A percentile compares a stretch with the other conserved stretches of the same genome.
Conservation (phyloP, 441 rosid species). For the Brassica hybrid region DNA sequence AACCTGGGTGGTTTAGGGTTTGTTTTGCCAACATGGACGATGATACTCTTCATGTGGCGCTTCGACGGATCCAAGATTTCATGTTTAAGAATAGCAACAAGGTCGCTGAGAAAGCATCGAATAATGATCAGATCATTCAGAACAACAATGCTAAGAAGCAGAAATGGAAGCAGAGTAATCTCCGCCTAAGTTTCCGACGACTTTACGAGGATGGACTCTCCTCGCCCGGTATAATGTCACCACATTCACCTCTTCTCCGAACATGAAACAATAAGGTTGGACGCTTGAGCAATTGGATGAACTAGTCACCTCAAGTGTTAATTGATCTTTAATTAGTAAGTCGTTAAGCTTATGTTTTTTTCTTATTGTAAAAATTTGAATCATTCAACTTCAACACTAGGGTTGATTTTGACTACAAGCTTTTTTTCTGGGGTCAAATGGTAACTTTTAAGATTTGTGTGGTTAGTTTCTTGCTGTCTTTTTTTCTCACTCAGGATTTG, state of each 20-base stretch:
- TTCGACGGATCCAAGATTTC: conserved; percentile 50
- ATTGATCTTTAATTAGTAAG: conserved; percentile 5
- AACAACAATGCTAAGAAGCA: conserved; percentile 36
- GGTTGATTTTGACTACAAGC: conserved; percentile 35
- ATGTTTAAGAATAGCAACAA: conserved; percentile 35
- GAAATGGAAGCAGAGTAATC: conserved; percentile 45
- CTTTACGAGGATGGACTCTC: conserved; percentile 52
- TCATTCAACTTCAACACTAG: conserved; percentile 17
- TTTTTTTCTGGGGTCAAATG: conserved; percentile 32
- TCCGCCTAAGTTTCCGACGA: conserved; percentile 49
- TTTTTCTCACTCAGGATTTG: conserved; percentile 25
- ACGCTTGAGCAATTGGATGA: conserved; percentile 10
- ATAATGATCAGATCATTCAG: conserved; percentile 9
- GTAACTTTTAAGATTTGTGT: conserved; percentile 30
- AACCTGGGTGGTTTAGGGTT: conserved; percentile 73
- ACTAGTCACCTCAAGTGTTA: conserved; percentile 7
- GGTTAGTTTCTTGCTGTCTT: neutral
- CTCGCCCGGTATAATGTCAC: conserved; percentile 48
- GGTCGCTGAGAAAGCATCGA: conserved; percentile 1
- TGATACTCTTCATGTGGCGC: conserved; percentile 52
- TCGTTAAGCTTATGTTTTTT: neutral
- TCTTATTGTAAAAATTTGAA: conserved; percentile 12
- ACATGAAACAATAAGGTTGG: conserved; percentile 22
- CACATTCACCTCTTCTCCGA: conserved; percentile 57
- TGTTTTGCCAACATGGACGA: conserved; percentile 74